Base-by-base conservation (phyloP, 2,329 filamentous ascomycete species). In the Allantophomopsis lycopodina region DNA sequence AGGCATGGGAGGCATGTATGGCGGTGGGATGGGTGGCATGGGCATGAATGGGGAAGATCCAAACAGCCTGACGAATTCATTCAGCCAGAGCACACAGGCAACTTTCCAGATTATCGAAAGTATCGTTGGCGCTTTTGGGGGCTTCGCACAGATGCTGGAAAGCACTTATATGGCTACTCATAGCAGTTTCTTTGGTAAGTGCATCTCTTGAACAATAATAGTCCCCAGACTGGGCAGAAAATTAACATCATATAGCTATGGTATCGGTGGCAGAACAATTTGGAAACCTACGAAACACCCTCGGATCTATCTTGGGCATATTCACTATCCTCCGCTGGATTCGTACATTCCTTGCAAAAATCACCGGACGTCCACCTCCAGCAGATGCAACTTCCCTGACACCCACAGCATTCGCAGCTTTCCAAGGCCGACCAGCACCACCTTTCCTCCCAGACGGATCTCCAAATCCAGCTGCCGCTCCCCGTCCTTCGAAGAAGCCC, bases 131-230 rank as follows among this genome's bases (percentile, higher is more conserved):
- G 88, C 91, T 2, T 98, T 98, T 66, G 88, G 88, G 15, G 91
- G 93, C 0, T 96, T 98, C 57, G 86, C 93, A 11, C 91, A 98
- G 66, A 98, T 98, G 91, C 71, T 98, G 20, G 91, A 98, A 64
- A 96, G 91, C 66, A 96, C 91, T 10, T 98, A 95, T 54, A 98
- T 98, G 93, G 91, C 93, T 21, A 98, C 91, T 0, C 91, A 98
- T 61, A 95, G 88, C 5, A 94, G 86, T 40, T 98, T 98, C 62
- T 98, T 96, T 55, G 88, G 87, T 94, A 73, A 53, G 81, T 62
- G 23, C 5, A 41, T 20, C 36, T 38, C 48, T 40, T 28, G 23
- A 12, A 28, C 7, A 3, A 28, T 10, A 12, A 28, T 5, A 8
- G 20, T 5, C 20, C 8, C 5, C 8, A 28, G 18, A 6, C 23